Evolutionary conservation across 108 stramenopile species (phyloP), one percentile per base, ranked within the genome.

Genomic region (Skeletonema menzelii): DNA sequence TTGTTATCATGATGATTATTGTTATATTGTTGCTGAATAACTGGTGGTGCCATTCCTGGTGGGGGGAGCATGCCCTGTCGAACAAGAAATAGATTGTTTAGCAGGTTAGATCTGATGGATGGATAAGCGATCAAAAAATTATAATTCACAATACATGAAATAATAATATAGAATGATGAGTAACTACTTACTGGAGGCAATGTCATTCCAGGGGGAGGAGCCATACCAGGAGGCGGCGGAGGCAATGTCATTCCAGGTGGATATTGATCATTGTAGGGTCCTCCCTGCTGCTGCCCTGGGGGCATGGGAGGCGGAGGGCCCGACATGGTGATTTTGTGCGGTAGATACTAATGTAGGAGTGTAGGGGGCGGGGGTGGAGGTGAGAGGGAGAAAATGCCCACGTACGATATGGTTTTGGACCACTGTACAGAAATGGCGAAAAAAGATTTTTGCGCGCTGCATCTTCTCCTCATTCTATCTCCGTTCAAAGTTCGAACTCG

Each of bases 41-140:
- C 69, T 3, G 84, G 82, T 30, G 37, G 57, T 19, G 30, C 34
- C 77, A 82, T 79, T 69, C 84, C 84, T 14, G 84, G 86, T 1
- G 84, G 86, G 30, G 49, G 56, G 31, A 59, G 15, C 63, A 28
- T 38, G 14, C 53, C 58, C 68, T 78, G 30, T 73, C 11, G 34
- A 30, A 58, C 58, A 5, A 58, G 47, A 2, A n/a, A 10, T 32
- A 22, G 49, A 22, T 8, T 5, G 10, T 8, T 2, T 53, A n/a
- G n/a, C n/a, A n/a, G n/a, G 49, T 53, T 53, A 53, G 19, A 53
- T 22, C 11, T 7, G 22, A 53, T 49, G 49, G 4, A 44, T 46
- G 5, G 4, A 47, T 47, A 20, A n/a, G 19, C n/a, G n/a, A n/a
- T 20, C 46, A 47, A 47, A 1, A 17, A 47, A n/a, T n/a, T 3